phyloP scores from a whole-genome alignment of 768 basidiomycete genomes.

The Cubamyces sp. region DNA sequence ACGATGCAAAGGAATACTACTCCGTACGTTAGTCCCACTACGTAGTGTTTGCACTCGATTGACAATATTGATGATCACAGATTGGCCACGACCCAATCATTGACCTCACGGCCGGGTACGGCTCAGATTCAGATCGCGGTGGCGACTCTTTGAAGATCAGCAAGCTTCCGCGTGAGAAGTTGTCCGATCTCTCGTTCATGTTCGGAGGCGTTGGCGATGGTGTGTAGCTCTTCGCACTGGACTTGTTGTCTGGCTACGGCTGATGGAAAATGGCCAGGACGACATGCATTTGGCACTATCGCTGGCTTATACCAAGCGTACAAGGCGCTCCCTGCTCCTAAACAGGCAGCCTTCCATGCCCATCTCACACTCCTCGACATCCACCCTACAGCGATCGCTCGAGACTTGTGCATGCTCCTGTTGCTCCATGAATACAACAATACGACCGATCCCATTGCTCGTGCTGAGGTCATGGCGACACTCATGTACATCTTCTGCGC shows the following conservation, averaged over 20 bases:
- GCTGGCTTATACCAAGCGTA: constrained; percentile 13
- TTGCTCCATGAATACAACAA: constrained; percentile 17
- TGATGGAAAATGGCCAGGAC: background rate
- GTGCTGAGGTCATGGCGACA: constrained; percentile 17
- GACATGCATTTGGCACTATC: constrained; percentile 23
- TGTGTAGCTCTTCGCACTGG: background rate
- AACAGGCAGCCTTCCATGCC: constrained; percentile 1
- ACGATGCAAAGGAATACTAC: constrained; percentile 12
- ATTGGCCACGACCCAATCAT: constrained; percentile 22
- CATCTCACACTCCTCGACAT: constrained; percentile 29
- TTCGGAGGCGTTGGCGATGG: constrained; percentile 31
- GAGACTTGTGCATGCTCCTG: constrained; percentile 24
- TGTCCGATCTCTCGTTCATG: constrained; percentile 20
- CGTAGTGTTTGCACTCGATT: background rate
- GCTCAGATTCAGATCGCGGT: background rate
- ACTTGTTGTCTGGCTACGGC: background rate
- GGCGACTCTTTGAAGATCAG: constrained; percentile 8
- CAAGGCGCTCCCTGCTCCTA: background rate
- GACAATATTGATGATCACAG: background rate
- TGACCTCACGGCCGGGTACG: constrained; percentile 16
- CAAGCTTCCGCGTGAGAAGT: background rate
- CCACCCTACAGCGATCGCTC: constrained; percentile 22
- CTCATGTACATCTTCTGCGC: constrained; percentile 16
- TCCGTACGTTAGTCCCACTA: background rate
- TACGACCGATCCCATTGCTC: constrained; percentile 3